phyloP scores from a whole-genome alignment of 2,329 filamentous ascomycete species.

The Trichophyton equinum region DNA sequence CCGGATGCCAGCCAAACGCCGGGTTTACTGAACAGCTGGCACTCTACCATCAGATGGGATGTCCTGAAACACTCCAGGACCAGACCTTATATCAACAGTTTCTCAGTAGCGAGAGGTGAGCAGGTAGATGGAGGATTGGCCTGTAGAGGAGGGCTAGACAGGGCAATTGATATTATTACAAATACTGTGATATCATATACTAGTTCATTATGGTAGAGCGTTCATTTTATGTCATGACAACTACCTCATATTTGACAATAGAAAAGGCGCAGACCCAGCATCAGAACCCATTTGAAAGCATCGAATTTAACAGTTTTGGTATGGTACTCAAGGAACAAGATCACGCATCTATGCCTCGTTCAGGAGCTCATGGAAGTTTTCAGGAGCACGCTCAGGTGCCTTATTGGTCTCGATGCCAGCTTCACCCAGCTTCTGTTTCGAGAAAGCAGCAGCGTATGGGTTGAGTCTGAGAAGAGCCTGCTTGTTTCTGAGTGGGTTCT shows the following conservation, averaged over 20 bases:
- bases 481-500: slow-evolving; percentile 99
- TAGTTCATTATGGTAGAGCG: slow-evolving; percentile 1
- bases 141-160: neutral
- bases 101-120: slow-evolving; percentile 31
- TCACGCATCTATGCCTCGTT: slow-evolving; percentile 37
- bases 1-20: slow-evolving; percentile 73
- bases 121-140: slow-evolving; percentile 40
- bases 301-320: slow-evolving; percentile 1
- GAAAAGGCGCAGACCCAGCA: neutral
- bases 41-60: slow-evolving; percentile 78
- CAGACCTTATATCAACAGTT: slow-evolving; percentile 51
- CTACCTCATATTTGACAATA: neutral
- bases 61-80: slow-evolving; percentile 54
- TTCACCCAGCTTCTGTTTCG: slow-evolving; percentile 71
- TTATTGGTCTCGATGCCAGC: slow-evolving; percentile 52
- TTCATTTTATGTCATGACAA: slow-evolving; percentile 1
- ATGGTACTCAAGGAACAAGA: slow-evolving; percentile 7
- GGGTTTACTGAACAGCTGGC: slow-evolving; percentile 83
- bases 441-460: slow-evolving; percentile 87
- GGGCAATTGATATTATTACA: neutral
- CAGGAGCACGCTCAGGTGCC: slow-evolving; percentile 40
- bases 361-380: slow-evolving; percentile 42
- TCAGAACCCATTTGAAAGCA: slow-evolving; percentile 1
- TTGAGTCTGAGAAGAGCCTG: slow-evolving; percentile 97
- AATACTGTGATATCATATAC: neutral